Conservation (phyloP, 2,329 filamentous ascomycete species). For the Fusarium abutilonis region DNA sequence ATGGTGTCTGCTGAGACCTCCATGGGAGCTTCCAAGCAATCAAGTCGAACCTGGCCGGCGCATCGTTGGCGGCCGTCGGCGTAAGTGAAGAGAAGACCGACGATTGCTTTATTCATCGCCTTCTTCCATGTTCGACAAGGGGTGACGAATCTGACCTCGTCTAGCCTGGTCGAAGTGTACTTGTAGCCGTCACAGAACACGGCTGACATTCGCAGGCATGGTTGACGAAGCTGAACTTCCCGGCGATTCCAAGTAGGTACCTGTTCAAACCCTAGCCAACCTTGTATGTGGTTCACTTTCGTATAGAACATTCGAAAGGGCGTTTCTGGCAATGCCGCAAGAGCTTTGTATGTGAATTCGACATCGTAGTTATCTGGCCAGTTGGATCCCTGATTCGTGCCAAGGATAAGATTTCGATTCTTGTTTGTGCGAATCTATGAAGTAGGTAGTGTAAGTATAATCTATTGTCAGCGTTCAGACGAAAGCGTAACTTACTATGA, state of each 20-base stretch:
- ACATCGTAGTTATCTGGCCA: not conserved
- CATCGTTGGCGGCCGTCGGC: not conserved
- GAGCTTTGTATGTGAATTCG: not conserved
- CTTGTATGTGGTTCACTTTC: no score
- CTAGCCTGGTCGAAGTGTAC: not conserved
- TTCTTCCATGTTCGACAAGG: not conserved
- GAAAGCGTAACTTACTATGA: not conserved
- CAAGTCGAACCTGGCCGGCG: not conserved
- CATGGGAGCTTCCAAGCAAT: not conserved
- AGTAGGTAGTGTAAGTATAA: not conserved
- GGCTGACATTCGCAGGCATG: not conserved
- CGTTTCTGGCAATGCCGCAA: not conserved
- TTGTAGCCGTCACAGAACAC: not conserved
- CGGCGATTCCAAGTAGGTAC: not conserved
- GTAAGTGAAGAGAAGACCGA: not conserved
- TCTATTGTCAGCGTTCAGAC: accelerated
- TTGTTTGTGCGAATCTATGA: not conserved
- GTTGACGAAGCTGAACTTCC: not conserved
- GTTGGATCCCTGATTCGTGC: not conserved
- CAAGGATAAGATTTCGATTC: not conserved
- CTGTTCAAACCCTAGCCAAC: not conserved
- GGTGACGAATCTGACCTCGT: not conserved
- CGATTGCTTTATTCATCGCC: accelerated
- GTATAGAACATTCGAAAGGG: not conserved
- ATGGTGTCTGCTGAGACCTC: not conserved